Evolutionary conservation across 768 basidiomycete genomes (phyloP).

Genomic region (Sarcomyxa edulis): DNA sequence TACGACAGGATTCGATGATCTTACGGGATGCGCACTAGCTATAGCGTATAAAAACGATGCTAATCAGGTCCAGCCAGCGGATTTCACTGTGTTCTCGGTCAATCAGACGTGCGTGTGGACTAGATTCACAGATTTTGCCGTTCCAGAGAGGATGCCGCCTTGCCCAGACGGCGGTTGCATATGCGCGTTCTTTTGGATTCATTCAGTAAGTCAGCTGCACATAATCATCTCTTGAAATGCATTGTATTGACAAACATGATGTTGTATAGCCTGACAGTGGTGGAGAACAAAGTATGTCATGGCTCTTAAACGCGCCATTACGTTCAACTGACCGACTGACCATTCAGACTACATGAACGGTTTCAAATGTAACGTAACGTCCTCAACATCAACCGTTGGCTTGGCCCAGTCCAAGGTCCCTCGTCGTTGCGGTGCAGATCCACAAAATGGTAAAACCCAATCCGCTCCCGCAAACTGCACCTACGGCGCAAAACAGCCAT

Average conservation of each 20-base stretch:
- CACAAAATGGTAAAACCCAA: conserved; percentile 33
- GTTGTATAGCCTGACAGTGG: conserved; percentile 40
- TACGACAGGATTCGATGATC: conserved; percentile 46
- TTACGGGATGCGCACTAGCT: conserved; percentile 62
- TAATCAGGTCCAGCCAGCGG: conserved; percentile 50
- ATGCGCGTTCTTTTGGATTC: conserved; percentile 75
- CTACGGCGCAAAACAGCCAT: conserved; percentile 63
- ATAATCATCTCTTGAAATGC: neutral
- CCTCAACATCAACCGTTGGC: conserved; percentile 42
- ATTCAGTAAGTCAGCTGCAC: conserved; percentile 34
- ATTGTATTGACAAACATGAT: neutral
- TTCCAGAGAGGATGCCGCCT: conserved; percentile 63
- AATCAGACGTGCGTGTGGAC: conserved; percentile 76
- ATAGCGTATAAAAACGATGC: conserved; percentile 74
- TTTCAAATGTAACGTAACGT: conserved; percentile 61
- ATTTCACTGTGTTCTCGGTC: conserved; percentile 70
- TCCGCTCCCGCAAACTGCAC: conserved; percentile 61
- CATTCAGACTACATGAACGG: conserved; percentile 66
- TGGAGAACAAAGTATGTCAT: conserved; percentile 54
- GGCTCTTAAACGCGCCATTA: too few relatives aligned
- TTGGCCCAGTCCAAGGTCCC: conserved; percentile 54
- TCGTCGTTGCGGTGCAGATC: conserved; percentile 63
- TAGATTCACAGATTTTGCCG: conserved; percentile 62
- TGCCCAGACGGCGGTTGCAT: conserved; percentile 60
- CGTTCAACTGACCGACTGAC: too few relatives aligned